Conservation (phyloP, 169 alveolate genomes). For the Eimeria tenella region DNA sequence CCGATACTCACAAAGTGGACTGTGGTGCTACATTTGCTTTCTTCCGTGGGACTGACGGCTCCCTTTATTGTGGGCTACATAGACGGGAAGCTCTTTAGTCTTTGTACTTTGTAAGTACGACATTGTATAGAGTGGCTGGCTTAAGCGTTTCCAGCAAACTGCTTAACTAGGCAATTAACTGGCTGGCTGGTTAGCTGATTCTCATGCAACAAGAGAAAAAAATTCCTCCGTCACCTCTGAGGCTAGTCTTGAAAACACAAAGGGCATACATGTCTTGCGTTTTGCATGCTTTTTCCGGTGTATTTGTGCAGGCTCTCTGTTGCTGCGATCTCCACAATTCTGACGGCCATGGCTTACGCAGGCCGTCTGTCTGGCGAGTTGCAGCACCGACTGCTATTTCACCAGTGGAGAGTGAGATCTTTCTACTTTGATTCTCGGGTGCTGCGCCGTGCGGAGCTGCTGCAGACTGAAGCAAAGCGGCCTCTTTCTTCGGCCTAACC, state of each 20-base stretch:
- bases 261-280: neutral
- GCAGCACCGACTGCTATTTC: constrained; percentile 70
- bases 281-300: neutral
- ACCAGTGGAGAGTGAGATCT: constrained; percentile 70
- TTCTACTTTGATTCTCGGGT: neutral
- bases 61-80: constrained; percentile 21
- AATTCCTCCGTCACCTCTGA: too few relatives aligned
- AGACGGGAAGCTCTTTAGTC: constrained; percentile 28
- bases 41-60: neutral
- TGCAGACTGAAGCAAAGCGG: too few relatives aligned
- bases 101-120: constrained; percentile 32
- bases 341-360: constrained; percentile 49
- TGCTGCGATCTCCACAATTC: constrained; percentile 29
- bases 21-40: neutral
- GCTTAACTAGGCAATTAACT: neutral
- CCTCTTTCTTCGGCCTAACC: neutral
- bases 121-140: neutral
- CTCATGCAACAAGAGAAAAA: too few relatives aligned
- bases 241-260: neutral
- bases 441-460: neutral
- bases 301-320: neutral
- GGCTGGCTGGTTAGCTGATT: too few relatives aligned
- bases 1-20: constrained; percentile 47
- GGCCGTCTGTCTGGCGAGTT: constrained; percentile 70
- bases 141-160: neutral